Evolutionary conservation across 2,329 filamentous ascomycete genomes (phyloP), one percentile per base, ranked within the genome.

Genomic region (Aureobasidium uvarum): DNA sequence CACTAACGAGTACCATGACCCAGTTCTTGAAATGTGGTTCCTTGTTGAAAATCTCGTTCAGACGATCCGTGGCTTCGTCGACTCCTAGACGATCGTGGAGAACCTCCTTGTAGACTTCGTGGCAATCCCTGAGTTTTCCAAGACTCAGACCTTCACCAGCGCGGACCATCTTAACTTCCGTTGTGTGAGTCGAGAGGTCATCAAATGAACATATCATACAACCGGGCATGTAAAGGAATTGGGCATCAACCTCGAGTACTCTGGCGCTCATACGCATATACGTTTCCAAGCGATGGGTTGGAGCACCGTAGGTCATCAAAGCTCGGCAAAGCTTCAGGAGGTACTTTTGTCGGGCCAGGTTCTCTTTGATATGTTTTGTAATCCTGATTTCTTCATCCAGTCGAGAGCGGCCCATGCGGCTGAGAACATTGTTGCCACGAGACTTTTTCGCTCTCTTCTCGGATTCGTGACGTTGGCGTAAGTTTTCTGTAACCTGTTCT

Each of bases 121-220:
- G 89, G 1, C 89, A 84, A 69, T 92, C 90, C 59, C 87, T 83
- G 14, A 93, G 83, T 71, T 88, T 89, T 33, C 89, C 89, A 0
- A 93, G 81, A 73, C 93, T 86, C 11, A 93, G 83, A 1, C 89
- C 89, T 71, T 91, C 89, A 0, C 79, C 77, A 0, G 86, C 84
- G 14, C 87, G 84, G 7, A 92, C 86, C 38, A 92, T 83, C 77
- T 91, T 90, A 68, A 92, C 89, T 73, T 92, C 89, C n/a, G 89
- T 89, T 0, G 90, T 92, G 72, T 92, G 89, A 0, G 89, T 91
- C 0, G 82, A 78, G 5, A 79, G 77, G 75, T 94, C 90, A 72
- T 86, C 92, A 72, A 97, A 96, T 5, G 91, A 94, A 73, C 96
- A 89, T 65, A 97, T 90, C 93, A 97, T 97, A 73, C 91, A 96